Evolutionary conservation across 129 eudicot genomes (phyloP).

Genomic region (Artemisia argyi): DNA sequence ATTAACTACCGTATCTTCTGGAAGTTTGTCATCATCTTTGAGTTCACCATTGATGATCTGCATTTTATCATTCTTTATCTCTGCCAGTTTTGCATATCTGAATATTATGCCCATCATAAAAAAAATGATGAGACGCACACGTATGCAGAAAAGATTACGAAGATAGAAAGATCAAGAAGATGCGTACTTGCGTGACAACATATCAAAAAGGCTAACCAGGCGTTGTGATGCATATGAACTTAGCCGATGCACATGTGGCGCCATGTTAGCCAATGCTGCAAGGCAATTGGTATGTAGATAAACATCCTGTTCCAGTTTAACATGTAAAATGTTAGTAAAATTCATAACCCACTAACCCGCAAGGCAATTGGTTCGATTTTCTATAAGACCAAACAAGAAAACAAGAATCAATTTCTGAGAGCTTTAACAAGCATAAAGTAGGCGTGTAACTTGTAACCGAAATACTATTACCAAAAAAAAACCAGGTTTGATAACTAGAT

Average conservation of each 20-base stretch:
- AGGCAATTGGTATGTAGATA: slow-evolving; percentile 98
- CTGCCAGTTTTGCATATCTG: slow-evolving; percentile 95
- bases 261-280: slow-evolving; percentile 96
- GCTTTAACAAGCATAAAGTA: neutral
- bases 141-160: slow-evolving; percentile 18
- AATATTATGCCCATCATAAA: slow-evolving; percentile 16
- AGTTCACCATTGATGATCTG: slow-evolving; percentile 51
- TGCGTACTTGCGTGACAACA: slow-evolving; percentile 92
- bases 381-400: slow-evolving; percentile 17
- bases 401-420: slow-evolving; percentile 5
- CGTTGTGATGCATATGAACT: slow-evolving; percentile 95
- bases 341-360: neutral
- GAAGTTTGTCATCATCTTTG: slow-evolving; percentile 61
- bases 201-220: slow-evolving; percentile 86
- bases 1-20: slow-evolving; percentile 71
- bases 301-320: slow-evolving; percentile 67
- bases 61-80: slow-evolving; percentile 70
- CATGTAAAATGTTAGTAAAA: slow-evolving; percentile 24
- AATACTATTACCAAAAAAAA: neutral
- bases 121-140: neutral
- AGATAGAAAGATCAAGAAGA: slow-evolving; percentile 19
- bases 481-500: neutral
- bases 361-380: neutral
- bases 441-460: slow-evolving; percentile 2
- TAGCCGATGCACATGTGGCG: slow-evolving; percentile 88